A percentile compares a stretch with the other conserved stretches of the same genome.
Evolutionary conservation across 306 rosid species (phyloP).

Genomic region (Corylus heterophylla): DNA sequence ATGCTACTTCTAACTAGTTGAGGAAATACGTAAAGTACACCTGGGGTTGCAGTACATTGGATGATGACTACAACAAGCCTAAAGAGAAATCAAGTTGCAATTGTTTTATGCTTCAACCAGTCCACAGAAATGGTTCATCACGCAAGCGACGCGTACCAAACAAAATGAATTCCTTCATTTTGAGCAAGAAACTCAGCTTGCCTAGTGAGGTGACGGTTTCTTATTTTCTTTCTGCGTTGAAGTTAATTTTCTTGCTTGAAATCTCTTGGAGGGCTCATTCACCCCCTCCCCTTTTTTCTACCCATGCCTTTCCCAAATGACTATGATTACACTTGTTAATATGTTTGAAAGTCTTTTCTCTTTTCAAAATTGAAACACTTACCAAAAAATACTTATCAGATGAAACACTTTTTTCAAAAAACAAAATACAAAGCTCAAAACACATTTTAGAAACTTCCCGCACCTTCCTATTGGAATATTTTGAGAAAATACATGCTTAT

Average conservation of each 20-base stretch:
- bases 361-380: too few relatives aligned
- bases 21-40: constrained; percentile 95
- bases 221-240: constrained; percentile 9
- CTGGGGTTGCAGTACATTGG: constrained; percentile 55
- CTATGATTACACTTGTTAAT: too few relatives aligned
- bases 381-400: too few relatives aligned
- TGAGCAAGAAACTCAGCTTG: constrained; percentile 41
- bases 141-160: constrained; percentile 48
- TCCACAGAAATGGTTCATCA: constrained; percentile 43
- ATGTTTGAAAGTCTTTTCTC: too few relatives aligned
- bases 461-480: too few relatives aligned
- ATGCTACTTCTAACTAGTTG: constrained; percentile 50
- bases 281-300: too few relatives aligned
- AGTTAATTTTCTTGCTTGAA: background rate
- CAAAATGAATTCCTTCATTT: constrained; percentile 39
- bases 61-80: constrained; percentile 30
- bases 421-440: too few relatives aligned
- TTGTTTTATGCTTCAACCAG: constrained; percentile 43
- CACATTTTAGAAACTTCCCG: too few relatives aligned
- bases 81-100: constrained; percentile 45
- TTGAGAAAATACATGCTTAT: too few relatives aligned
- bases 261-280: background rate
- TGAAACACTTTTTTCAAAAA: too few relatives aligned
- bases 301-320: too few relatives aligned
- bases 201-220: constrained; percentile 52